A percentile compares a stretch with the other conserved stretches of the same genome.
phyloP scores from a whole-genome alignment of 2,329 filamentous ascomycete genomes.

The Alternaria gaisen region DNA sequence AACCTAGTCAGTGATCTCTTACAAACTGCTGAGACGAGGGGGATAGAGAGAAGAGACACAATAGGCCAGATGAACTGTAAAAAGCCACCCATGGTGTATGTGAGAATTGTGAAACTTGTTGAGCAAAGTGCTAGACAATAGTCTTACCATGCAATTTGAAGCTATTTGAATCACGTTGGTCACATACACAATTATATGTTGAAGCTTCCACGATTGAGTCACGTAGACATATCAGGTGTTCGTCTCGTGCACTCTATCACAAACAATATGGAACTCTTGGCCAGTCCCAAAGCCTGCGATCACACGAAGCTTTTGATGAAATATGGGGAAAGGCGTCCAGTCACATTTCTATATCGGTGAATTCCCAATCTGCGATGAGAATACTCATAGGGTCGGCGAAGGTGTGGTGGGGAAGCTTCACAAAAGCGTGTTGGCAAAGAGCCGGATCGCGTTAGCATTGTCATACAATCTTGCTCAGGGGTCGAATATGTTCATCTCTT shows the following conservation, averaged over 20 bases:
- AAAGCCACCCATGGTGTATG: slow-evolving; percentile 10
- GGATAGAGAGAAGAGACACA: slow-evolving; percentile 2
- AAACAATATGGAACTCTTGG: neutral
- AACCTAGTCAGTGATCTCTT: neutral
- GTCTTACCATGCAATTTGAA: neutral
- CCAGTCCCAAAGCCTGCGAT: neutral
- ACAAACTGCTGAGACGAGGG: neutral
- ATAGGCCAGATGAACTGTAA: slow-evolving; percentile 3
- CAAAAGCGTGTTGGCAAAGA: neutral
- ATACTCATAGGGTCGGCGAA: neutral
- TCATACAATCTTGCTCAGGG: neutral
- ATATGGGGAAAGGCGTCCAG: neutral
- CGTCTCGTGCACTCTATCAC: neutral
- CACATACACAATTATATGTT: neutral
- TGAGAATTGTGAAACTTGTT: neutral
- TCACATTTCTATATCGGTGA: neutral
- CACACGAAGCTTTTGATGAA: neutral
- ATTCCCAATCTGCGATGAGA: neutral
- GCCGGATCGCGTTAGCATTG: neutral
- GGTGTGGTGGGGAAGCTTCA: neutral
- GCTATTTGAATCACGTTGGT: neutral
- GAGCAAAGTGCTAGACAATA: neutral
- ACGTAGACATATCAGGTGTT: neutral
- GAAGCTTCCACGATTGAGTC: neutral
- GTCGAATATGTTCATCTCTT: neutral